These are phyloP conservation scores for Ramalina peruviana DNA, from an alignment of 495 filamentous ascomycete species.

Conservation along the genomic window DNA sequence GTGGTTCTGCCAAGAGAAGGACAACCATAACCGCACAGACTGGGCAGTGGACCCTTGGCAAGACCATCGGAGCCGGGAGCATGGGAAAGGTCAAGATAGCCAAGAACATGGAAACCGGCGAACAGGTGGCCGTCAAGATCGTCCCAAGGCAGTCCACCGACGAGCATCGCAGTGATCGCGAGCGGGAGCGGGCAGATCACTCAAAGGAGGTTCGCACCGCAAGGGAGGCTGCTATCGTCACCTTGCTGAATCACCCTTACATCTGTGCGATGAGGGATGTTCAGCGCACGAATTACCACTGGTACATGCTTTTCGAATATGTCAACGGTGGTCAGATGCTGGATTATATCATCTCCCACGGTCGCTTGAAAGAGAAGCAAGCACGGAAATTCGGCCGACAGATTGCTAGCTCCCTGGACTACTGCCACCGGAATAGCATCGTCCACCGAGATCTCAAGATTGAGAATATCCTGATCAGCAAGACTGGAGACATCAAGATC, in stretches of 20 bases:
- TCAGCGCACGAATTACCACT: slow-evolving; percentile 89
- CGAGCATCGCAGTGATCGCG: slow-evolving; percentile 65
- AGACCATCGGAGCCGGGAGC: slow-evolving; percentile 94
- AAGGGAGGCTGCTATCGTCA: slow-evolving; percentile 92
- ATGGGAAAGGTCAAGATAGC: slow-evolving; percentile 95
- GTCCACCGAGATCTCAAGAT: slow-evolving; percentile 98
- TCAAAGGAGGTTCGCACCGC: slow-evolving; percentile 97
- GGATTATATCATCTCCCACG: slow-evolving; percentile 98
- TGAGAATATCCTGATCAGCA: slow-evolving; percentile 98
- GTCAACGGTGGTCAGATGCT: slow-evolving; percentile 99
- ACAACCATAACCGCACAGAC: slow-evolving; percentile 73
- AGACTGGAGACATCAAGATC: slow-evolving; percentile 98
- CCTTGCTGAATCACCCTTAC: slow-evolving; percentile 85
- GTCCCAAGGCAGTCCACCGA: slow-evolving; percentile 82
- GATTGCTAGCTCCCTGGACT: slow-evolving; percentile 96
- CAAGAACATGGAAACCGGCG: slow-evolving; percentile 63
- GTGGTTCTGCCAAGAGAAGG: slow-evolving; percentile 41
- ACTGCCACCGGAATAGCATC: slow-evolving; percentile 97
- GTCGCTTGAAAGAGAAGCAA: slow-evolving; percentile 94
- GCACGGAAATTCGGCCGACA: slow-evolving; percentile 95
- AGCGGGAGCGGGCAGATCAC: slow-evolving; percentile 76
- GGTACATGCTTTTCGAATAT: slow-evolving; percentile 99
- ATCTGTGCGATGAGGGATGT: slow-evolving; percentile 96
- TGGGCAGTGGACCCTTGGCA: slow-evolving; percentile 83
- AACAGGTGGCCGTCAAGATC: slow-evolving; percentile 94